Evolutionary conservation across 805 yeast species (phyloP), one percentile per base, ranked within the genome.

Genomic region (Ogataea corticis): DNA sequence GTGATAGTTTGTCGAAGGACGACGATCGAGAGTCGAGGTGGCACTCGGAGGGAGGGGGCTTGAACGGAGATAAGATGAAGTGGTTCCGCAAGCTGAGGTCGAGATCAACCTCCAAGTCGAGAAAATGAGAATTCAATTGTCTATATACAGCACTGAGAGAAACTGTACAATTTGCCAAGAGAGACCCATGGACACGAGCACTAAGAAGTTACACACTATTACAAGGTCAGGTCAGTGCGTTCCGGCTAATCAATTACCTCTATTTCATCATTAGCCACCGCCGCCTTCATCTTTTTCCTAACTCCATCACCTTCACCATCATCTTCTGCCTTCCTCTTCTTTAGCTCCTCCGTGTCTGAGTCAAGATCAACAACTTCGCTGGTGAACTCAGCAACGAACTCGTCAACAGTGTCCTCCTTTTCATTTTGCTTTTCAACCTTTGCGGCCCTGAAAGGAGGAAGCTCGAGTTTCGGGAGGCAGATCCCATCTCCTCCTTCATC

Each of bases 1-100:
- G 32, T 28, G 48, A 44, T 34, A 38, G 30, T 11, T 17, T 19
- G 4, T 21, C 39, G 13, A 29, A 13, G 55, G 56, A 45, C n/a
- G 60, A 51, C 16, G 68, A 63, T n/a, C 50, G 70, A 41, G 57
- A 55, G 27, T 51, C 66, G 1, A 54, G 69, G 40, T 63, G 67
- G 67, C 48, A 57, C 4, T 9, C 41, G 52, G 41, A 59, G n/a
- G 42, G 42, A 16, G 41, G 29, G 3, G 35, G 31, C 38, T 38
- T 50, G 28, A 49, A 48, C 44, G 49, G 50, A 15, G 48, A 50
- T 17, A 63, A 42, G 55, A 64, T 45, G 29, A 69, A 66, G 36
- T 77, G 81, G 81, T 71, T 75, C 49, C 72, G 65, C 45, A 67
- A 72, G 51, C 49, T 74, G 37, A 68, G 73, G 23, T 70, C 64